Percentiles rank a stretch among this genome's conserved stretches.
Conservation (phyloP, 108 stramenopile species). For the Mayamaea pseudoterrestris region DNA sequence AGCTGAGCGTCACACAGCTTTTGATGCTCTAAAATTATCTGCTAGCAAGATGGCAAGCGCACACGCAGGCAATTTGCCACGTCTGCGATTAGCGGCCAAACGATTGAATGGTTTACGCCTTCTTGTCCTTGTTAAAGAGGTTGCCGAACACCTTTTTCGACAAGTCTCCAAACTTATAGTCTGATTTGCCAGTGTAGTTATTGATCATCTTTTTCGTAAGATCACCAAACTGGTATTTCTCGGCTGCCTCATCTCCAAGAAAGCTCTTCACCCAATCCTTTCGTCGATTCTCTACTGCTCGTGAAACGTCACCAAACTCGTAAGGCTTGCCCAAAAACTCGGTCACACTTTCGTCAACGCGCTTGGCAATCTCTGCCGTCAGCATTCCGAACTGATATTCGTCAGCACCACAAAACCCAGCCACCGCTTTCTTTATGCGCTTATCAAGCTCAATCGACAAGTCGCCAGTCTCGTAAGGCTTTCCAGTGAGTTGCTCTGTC, state of each 20-base stretch:
- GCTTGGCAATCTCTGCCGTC: conserved; percentile 7
- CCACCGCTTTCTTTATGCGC: conserved; percentile 43
- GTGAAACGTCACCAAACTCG: conserved; percentile 11
- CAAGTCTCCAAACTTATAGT: conserved; percentile 62
- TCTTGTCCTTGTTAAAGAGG: conserved; percentile 32
- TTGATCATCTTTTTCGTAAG: conserved; percentile 50
- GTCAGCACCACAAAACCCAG: conserved; percentile 54
- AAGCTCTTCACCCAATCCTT: conserved; percentile 50
- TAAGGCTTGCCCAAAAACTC: conserved; percentile 13
- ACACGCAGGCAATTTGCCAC: too few relatives aligned
- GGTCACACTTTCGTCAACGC: conserved; percentile 2
- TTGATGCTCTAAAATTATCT: too few relatives aligned
- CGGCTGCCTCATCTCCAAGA: conserved; percentile 58
- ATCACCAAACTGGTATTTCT: conserved; percentile 53
- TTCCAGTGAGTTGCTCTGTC: conserved; percentile 57
- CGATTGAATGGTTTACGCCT: neutral
- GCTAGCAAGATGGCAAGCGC: too few relatives aligned
- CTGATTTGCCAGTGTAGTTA: conserved; percentile 59
- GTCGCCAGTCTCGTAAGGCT: conserved; percentile 71
- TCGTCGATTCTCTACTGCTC: conserved; percentile 42
- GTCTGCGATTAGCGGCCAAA: too few relatives aligned
- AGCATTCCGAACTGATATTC: conserved; percentile 66
- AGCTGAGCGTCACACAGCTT: too few relatives aligned
- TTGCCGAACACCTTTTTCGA: conserved; percentile 59
- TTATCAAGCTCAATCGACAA: conserved; percentile 45